Conservation (phyloP, 1,284 basidiomycete species). For the Taiwanofungus camphoratus region DNA sequence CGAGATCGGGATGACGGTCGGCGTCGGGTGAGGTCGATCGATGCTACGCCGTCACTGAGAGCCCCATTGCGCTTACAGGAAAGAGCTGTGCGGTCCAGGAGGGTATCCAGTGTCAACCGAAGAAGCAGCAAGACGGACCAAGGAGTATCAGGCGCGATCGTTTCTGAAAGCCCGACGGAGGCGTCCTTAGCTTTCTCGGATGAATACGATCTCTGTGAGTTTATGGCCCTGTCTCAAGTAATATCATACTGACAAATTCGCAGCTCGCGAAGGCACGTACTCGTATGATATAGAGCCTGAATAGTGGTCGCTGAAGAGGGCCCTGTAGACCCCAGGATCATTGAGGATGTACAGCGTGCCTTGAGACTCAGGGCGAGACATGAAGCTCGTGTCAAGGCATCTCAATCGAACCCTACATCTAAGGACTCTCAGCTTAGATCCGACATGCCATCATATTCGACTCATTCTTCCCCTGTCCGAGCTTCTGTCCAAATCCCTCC, state of each 20-base stretch:
- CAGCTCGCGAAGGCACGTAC: conserved; percentile 55
- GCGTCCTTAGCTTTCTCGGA: conserved; percentile 44
- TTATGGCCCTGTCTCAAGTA: not conserved
- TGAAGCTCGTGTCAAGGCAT: conserved; percentile 52
- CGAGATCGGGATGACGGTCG: conserved; percentile 19
- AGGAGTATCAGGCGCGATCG: not conserved
- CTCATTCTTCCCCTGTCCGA: conserved; percentile 31
- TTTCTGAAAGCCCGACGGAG: conserved; percentile 11
- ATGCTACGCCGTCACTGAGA: conserved; percentile 14
- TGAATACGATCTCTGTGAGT: conserved; percentile 69
- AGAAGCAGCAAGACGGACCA: conserved; percentile 13
- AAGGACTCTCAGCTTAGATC: conserved; percentile 22
- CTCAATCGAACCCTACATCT: conserved; percentile 25
- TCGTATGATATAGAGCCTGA: not conserved
- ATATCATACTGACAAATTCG: not conserved
- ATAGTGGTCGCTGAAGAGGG: conserved; percentile 11
- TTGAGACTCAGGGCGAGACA: conserved; percentile 63
- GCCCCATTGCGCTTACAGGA: no score
- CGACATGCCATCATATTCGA: conserved; percentile 29
- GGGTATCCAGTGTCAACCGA: conserved; percentile 15
- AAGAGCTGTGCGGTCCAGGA: conserved; percentile 6
- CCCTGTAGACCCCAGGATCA: conserved; percentile 55
- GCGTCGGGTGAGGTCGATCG: conserved; percentile 27
- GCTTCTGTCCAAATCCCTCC: conserved; percentile 10
- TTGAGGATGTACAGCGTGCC: conserved; percentile 72